A percentile compares a stretch with the other conserved stretches of the same genome.
Evolutionary conservation across 1,139 yeast species (phyloP).

Genomic region (Geotrichum restrictum): DNA sequence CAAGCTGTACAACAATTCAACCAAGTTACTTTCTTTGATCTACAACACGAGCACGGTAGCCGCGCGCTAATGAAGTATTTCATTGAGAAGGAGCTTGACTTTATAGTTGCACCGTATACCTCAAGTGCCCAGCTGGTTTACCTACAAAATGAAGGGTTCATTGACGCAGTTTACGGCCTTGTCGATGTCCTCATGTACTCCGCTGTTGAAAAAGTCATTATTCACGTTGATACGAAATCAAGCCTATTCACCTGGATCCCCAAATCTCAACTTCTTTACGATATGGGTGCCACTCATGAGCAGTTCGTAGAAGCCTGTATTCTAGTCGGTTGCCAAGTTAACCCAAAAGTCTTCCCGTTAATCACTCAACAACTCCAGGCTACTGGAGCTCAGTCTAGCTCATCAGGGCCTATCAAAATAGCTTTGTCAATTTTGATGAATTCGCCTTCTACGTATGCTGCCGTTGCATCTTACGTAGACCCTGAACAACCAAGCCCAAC

Average conservation of each 20-base stretch:
- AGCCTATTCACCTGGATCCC: constrained; percentile 61
- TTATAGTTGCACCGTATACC: constrained; percentile 75
- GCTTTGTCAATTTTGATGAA: constrained; percentile 10
- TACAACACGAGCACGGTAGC: constrained; percentile 37
- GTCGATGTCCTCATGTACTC: constrained; percentile 66
- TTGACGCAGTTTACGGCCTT: constrained; percentile 82
- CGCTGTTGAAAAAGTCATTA: constrained; percentile 65
- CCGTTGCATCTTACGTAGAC: constrained; percentile 33
- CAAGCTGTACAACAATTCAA: constrained; percentile 37
- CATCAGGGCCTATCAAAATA: constrained; percentile 18
- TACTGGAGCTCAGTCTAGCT: constrained; percentile 37
- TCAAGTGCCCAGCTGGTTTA: constrained; percentile 81
- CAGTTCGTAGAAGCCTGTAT: constrained; percentile 73
- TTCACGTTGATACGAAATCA: constrained; percentile 64
- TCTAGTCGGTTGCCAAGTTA: constrained; percentile 67
- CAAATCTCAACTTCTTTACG: constrained; percentile 54
- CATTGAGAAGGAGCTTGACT: constrained; percentile 56
- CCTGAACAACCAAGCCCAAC: constrained; percentile 27
- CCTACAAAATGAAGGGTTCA: constrained; percentile 45
- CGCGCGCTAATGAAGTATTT: constrained; percentile 56
- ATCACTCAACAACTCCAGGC: constrained; percentile 40
- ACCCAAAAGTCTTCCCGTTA: constrained; percentile 60
- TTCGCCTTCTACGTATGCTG: constrained; percentile 41
- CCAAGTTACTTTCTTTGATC: constrained; percentile 27
- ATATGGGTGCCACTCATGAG: constrained; percentile 54